Base-by-base conservation (phyloP, 1,284 basidiomycete genomes). In the Vanrija pseudolonga region DNA sequence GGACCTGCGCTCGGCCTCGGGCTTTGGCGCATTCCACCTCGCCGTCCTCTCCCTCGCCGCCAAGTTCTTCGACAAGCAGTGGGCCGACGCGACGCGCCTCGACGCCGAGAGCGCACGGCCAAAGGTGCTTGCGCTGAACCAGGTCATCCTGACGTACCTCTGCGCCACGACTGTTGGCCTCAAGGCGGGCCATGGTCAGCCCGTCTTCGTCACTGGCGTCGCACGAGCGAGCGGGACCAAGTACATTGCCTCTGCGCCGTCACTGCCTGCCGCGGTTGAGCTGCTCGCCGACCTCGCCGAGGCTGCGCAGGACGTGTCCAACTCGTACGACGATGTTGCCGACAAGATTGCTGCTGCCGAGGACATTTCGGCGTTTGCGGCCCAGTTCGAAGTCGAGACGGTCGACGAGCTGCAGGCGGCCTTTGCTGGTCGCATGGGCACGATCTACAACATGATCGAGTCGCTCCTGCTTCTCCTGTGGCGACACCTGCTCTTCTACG, bases 401-500 rank as follows among this genome's bases (percentile, higher is more conserved):
- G 37, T 55, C 15, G 55, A 56, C 26, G 58, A 60, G 52, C 47
- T 60, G 46, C 55, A 56, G 37, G 51, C 49, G 2, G 26, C 28
- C 7, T 60, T 60, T 19, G 55, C 44, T 2, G 24, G 37, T 4
- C 46, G 58, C 9, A 38, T 47, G 4, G 44, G 36, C 40, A 42
- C 44, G 14, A 60, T 60, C 28, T 46, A 49, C 58, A 60, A 85
- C 60, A 85, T 86, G 45, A 78, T 87, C 46, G 92, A 96, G 75
- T 88, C 93, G 79, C 75, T 90, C 7, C 78, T 96, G 7, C 80
- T 96, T 6, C 79, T 96, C 6, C 79, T 92, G 12, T 94, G 90
- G 86, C 82, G 91, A 32, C 93, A 97, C 70, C 70, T 94, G 38
- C 80, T 84, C 18, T 78, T 77, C 64, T 81, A 77, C 69, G 73